Conservation (phyloP, 257 asterid species). For the Coffea canephora region DNA sequence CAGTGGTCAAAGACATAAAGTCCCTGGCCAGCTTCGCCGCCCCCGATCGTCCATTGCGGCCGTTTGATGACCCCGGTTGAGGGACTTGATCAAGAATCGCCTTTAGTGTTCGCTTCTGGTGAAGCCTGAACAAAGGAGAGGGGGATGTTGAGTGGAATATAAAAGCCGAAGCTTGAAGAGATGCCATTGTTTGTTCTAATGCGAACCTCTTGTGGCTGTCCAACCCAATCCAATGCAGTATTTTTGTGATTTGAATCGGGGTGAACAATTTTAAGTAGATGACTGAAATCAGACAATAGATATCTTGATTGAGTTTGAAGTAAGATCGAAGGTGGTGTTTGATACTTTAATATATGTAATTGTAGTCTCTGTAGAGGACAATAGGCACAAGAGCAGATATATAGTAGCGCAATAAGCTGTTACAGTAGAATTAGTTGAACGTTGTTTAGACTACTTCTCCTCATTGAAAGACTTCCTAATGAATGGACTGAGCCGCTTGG, state of each 20-base stretch:
- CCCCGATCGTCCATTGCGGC: neutral
- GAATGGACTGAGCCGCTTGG: neutral
- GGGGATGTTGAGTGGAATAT: neutral
- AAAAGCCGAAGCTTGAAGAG: constrained; percentile 10
- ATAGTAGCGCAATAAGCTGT: too few relatives aligned
- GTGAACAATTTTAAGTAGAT: too few relatives aligned
- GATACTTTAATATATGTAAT: neutral
- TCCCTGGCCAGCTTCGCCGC: neutral
- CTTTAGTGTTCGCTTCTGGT: neutral
- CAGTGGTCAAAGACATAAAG: neutral
- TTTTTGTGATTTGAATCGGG: too few relatives aligned
- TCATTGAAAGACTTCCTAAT: neutral
- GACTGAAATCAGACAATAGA: too few relatives aligned
- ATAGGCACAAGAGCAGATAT: too few relatives aligned
- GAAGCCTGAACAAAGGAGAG: neutral
- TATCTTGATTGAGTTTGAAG: too few relatives aligned
- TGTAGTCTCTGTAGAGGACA: too few relatives aligned
- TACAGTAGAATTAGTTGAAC: neutral
- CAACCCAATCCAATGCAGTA: too few relatives aligned
- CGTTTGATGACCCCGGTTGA: neutral
- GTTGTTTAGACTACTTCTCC: neutral
- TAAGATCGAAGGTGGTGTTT: neutral
- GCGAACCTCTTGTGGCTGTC: too few relatives aligned
- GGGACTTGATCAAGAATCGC: constrained; percentile 17
- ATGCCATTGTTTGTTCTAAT: neutral